Evolutionary conservation across 768 basidiomycete species (phyloP), one percentile per base, ranked within the genome.

Genomic region (Tephrocybe rancida): DNA sequence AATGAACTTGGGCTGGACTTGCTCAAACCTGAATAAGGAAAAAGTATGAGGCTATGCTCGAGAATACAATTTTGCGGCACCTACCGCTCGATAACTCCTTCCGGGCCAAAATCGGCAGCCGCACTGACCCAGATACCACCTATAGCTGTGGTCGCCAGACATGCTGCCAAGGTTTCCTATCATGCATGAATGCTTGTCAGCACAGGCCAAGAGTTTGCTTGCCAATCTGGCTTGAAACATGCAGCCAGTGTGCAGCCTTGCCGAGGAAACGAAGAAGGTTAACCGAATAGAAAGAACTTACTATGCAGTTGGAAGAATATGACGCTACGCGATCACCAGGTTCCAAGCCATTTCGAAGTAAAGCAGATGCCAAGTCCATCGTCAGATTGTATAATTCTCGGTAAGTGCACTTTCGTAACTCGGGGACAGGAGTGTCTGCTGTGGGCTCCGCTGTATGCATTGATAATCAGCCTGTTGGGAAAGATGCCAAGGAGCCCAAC

Each of bases 81-180:
- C 54, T 61, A 85, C 78, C 91, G 79, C 70, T 93, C 89, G 38
- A 87, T 71, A 2, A 90, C 87, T 9, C 90, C 90, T 56, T 84
- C 79, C 18, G 87, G 73, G n/a, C 87, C 90, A 68, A 92, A 92
- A 68, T 92, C 90, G 14, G 89, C 84, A 16, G 90, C 88, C 13
- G 88, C 88, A 62, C 84, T 85, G 39, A 90, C 88, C 87, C 89
- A 93, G 38, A 92, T 88, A n/a, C 78, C 88, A 42, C 85, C 90
- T 46, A 90, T 71, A 19, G 88, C 87, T 34, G 85, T 72, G 16
- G 86, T 77, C 6, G 87, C 87, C 24, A 90, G 79, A 66, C 82
- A 86, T 1, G 83, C 82, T 16, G 75, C 83, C 5, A 87, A 80
- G 59, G 84, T 87, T 72, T 88, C 87, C 87, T 88, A 46, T 4